Evolutionary conservation across 805 yeast species (phyloP).

Genomic region (Geotrichum ghanense): DNA sequence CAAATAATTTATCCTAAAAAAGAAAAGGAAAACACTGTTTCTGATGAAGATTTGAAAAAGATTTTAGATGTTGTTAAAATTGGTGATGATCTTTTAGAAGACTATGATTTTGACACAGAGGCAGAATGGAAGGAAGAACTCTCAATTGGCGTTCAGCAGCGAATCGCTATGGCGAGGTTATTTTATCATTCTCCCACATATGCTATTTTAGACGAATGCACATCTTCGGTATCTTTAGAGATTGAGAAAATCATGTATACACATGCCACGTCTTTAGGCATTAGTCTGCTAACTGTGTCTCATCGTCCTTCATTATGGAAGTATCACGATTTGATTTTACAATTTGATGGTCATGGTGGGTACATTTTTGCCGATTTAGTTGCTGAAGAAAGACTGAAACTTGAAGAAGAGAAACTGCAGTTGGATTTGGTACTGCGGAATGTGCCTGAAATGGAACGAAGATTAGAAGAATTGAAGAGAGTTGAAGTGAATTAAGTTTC

Average conservation of each 20-base stretch:
- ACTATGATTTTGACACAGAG: constrained; percentile 52
- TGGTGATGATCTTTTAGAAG: constrained; percentile 24
- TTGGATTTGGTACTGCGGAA: constrained; percentile 63
- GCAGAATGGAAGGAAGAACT: constrained; percentile 85
- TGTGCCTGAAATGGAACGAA: constrained; percentile 53
- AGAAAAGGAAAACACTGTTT: constrained; percentile 32
- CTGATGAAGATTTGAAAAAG: constrained; percentile 25
- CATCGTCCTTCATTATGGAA: constrained; percentile 90
- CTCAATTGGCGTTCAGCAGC: constrained; percentile 85
- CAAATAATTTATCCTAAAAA: constrained; percentile 85
- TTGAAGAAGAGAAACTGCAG: constrained; percentile 67
- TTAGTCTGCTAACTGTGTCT: constrained; percentile 80
- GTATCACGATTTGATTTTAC: constrained; percentile 71
- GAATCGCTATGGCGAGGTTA: constrained; percentile 86
- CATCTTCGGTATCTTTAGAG: constrained; percentile 84
- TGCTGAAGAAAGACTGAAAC: constrained; percentile 57
- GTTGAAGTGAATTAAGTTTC: too few species aligned
- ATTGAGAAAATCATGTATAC: constrained; percentile 84
- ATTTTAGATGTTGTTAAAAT: constrained; percentile 27
- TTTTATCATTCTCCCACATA: constrained; percentile 86
- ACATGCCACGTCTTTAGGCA: constrained; percentile 67
- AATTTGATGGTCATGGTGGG: constrained; percentile 77
- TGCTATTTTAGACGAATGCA: constrained; percentile 93
- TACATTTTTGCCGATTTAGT: constrained; percentile 53
- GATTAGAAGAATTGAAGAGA: constrained; percentile 28